Conservation (phyloP, 306 rosid genomes). For the Morella rubra region DNA sequence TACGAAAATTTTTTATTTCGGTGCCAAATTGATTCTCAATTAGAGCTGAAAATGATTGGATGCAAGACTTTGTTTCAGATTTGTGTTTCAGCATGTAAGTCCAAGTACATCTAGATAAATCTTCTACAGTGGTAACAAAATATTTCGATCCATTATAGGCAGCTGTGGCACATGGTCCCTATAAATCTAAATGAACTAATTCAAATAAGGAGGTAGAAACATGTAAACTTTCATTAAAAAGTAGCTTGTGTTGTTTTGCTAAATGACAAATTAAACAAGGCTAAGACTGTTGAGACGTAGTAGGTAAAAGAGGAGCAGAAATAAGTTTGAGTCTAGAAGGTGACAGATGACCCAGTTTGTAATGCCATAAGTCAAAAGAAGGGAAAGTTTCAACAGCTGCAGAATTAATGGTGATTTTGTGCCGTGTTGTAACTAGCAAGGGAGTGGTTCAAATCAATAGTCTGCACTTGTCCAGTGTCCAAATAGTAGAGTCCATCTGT, state of each 20-base stretch:
- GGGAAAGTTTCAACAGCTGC: no score
- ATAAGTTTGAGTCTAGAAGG: not conserved
- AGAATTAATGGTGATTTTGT: rapidly evolving
- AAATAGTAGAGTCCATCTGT: no score
- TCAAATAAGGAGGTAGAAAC: not conserved
- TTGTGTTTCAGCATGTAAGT: not conserved
- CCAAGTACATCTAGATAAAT: not conserved
- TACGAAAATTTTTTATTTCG: no score
- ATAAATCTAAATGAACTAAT: not conserved
- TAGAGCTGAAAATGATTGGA: not conserved
- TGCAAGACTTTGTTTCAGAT: not conserved
- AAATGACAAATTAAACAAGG: not conserved
- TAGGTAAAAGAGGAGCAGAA: not conserved
- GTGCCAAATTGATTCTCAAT: no score
- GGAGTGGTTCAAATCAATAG: not conserved
- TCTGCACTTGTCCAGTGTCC: not conserved
- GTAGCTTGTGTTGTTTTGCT: not conserved
- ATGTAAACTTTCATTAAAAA: not conserved
- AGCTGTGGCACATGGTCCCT: not conserved
- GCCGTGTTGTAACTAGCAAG: not conserved
- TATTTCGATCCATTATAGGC: not conserved
- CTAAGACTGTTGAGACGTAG: not conserved
- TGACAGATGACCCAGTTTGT: not conserved
- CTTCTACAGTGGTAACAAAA: not conserved
- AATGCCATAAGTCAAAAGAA: not conserved